Evolutionary conservation across 2,329 filamentous ascomycete species (phyloP).

Genomic region (Venturiaceae sp.): DNA sequence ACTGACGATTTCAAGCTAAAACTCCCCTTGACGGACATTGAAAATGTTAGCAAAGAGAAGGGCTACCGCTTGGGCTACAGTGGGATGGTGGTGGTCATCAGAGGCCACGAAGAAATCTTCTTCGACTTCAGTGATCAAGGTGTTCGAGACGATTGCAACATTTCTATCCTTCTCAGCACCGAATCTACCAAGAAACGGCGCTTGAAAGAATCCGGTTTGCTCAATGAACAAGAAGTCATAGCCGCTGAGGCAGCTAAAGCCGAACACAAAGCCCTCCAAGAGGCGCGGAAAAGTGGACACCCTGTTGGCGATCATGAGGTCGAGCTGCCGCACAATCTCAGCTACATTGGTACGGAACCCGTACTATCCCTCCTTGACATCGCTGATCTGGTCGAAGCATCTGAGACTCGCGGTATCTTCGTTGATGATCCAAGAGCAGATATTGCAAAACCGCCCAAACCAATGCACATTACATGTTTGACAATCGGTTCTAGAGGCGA

Average conservation of each 20-base stretch:
- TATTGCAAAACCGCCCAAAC: conserved; percentile 70
- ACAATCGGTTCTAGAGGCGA: conserved; percentile 95
- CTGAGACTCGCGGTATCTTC: conserved; percentile 49
- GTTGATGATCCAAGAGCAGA: conserved; percentile 87
- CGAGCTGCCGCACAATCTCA: conserved; percentile 18
- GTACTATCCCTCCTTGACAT: conserved; percentile 1
- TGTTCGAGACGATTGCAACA: conserved; percentile 76
- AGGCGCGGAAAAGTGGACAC: conserved; percentile 50
- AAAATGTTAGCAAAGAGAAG: conserved; percentile 79
- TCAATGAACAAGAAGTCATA: conserved; percentile 59
- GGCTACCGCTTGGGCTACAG: conserved; percentile 88
- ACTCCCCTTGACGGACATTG: conserved; percentile 79
- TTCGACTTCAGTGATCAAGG: conserved; percentile 81
- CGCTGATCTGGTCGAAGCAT: not conserved
- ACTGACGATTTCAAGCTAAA: conserved; percentile 44
- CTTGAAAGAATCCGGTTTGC: conserved; percentile 57
- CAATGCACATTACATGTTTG: conserved; percentile 79
- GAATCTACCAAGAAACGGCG: conserved; percentile 54
- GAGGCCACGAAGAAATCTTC: conserved; percentile 90
- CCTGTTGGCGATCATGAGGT: conserved; percentile 21
- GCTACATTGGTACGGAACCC: conserved; percentile 9
- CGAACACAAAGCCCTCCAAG: conserved; percentile 71
- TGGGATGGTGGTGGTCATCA: conserved; percentile 84
- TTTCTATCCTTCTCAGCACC: conserved; percentile 65
- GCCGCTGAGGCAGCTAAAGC: conserved; percentile 66